Base-by-base conservation (phyloP, 2,329 filamentous ascomycete genomes). In the Sporothrix luriei region DNA sequence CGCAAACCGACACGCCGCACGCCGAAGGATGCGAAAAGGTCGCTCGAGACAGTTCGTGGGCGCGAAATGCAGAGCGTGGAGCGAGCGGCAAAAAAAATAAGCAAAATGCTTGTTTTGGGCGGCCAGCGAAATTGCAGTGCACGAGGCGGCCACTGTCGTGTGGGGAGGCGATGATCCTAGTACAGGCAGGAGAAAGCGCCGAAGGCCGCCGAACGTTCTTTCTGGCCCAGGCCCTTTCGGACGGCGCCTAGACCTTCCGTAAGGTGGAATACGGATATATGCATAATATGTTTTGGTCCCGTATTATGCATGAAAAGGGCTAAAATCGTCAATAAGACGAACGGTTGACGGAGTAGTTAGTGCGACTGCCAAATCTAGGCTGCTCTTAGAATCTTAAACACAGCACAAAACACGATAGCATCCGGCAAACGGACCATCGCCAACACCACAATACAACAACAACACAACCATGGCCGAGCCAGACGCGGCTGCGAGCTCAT, bases 401-500 rank as follows among this genome's bases (percentile, higher is more conserved):
- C 54, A 16, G 10, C n/a, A 9, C 33, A 38, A 26, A 57, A 61
- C 59, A 61, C 26, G 24, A 61, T 16, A 54, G 33, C 33, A n/a
- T 21, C 24, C 43, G 55, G 55, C 33, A 33, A 61, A 16, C 55
- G 55, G 55, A 40, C 2, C n/a, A 67, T 46, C 29, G n/a, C 33
- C 7, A 29, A 54, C 38, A 29, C 40, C 48, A 26, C 52, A 43
- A 1, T 21, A 14, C 70, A 51, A 33, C 40, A 55, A 26, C 52
- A 43, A 1, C 26, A 14, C 70, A 51, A 33, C 38, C 26, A 74
- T 74, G 73, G 69, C 67, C 51, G 69, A 38, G 33, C 14, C 52
- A 19, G 59, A 71, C 3, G 52, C 26, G 19, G 72, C 74, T 4
- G 72, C 78, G 19, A 87, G 88, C 6, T 85, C 79, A 66, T 86